Base-by-base conservation (phyloP, 2,329 filamentous ascomycete genomes). In the Cladosporium sp. region DNA sequence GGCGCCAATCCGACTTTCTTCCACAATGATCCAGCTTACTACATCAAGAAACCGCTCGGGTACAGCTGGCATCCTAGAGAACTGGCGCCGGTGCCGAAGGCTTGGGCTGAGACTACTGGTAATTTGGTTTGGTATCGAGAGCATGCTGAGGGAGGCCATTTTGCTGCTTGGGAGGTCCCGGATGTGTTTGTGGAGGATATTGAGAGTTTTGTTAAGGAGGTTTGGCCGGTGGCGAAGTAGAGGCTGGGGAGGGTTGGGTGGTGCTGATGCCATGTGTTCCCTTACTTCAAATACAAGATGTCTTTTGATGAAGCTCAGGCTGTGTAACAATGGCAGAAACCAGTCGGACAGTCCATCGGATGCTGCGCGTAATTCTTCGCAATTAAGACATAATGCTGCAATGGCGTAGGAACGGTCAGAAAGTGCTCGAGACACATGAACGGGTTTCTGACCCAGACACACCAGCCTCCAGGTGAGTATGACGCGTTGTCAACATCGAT, bases 11-110 rank as follows among this genome's bases (percentile, higher is more conserved):
- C 62, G 11, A 54, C 54, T 0, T 57, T 60, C 53, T 59, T 59
- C 54, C 59, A 63, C 43, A 55, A 53, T 16, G 56, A 62, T 13
- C 52, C 58, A 13, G 33, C 53, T 9, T 60, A 43, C 18, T 55
- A 58, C 32, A 58, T 60, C 50, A 59, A 66, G 13, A 74, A 74
- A 57, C 72, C 73, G 3, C 53, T 71, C 16, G 73, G 72, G 0
- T 75, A 70, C 51, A 69, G 65, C 3, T 71, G 67, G 57, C 73
- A 73, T 52, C 70, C 72, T 6, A 62, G 63, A 29, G 72, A 76
- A 52, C 54, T 75, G 1, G 53, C 61, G 2, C 69, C 69, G 0
- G 65, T 64, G 4, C 67, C 73, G 2, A 66, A 64, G 51, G 54
- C 59, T 27, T 69, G 67, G 59, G 59, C 70, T 3, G 66, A 64